Conservation (phyloP, 805 yeast genomes). For the Kodamaea neixiangensis region DNA sequence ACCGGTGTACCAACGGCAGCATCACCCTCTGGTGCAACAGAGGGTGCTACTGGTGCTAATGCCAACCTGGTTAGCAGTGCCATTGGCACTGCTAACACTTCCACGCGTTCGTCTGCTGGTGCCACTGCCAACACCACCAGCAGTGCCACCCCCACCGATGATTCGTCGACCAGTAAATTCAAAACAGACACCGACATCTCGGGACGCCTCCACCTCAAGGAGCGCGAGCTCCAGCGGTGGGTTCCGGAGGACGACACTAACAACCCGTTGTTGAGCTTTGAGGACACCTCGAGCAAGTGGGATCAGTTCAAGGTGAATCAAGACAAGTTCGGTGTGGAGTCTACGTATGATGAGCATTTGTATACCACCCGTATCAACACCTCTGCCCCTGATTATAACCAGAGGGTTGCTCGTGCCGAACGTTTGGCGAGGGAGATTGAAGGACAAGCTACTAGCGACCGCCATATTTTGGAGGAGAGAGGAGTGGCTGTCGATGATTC, state of each 20-base stretch:
- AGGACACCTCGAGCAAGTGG: conserved; percentile 56
- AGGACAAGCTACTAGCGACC: conserved; percentile 63
- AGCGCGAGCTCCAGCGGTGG: conserved; percentile 84
- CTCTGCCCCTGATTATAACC: conserved; percentile 69
- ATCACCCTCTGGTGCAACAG: background rate
- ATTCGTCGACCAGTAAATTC: conserved; percentile 36
- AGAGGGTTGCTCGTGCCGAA: conserved; percentile 70
- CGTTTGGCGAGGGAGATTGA: conserved; percentile 83
- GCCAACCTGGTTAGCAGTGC: no score
- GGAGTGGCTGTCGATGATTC: conserved; percentile 75
- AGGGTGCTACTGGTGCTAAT: background rate
- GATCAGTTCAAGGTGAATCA: conserved; percentile 95
- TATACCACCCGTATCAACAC: conserved; percentile 80
- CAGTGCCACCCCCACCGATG: conserved; percentile 25
- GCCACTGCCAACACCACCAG: background rate
- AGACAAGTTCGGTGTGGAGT: conserved; percentile 82
- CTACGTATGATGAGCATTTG: conserved; percentile 79
- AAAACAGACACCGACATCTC: conserved; percentile 88
- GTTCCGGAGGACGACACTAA: conserved; percentile 60
- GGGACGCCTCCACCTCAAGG: conserved; percentile 45
- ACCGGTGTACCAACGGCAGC: background rate
- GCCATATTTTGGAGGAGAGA: conserved; percentile 91
- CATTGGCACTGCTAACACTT: no score
- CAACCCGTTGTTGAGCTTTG: conserved; percentile 37
- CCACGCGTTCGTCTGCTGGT: background rate